Evolutionary conservation across 345 rosid species (phyloP).

Genomic region (Eucalyptus camaldulensis): DNA sequence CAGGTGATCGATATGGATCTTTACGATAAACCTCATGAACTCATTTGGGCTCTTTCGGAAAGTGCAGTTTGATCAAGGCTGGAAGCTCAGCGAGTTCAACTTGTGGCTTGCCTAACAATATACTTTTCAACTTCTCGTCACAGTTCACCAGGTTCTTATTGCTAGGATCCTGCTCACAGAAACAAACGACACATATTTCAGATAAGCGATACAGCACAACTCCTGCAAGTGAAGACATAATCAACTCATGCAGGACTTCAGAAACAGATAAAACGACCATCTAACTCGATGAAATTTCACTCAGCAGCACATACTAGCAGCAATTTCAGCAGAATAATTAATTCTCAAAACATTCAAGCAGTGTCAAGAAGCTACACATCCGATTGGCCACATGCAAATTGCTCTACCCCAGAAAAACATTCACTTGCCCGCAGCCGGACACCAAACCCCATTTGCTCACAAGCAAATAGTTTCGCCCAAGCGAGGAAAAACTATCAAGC

Average conservation of each 20-base stretch:
- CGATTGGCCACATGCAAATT: neutral
- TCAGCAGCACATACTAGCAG: neutral
- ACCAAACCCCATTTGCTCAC: neutral
- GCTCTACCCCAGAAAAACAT: neutral
- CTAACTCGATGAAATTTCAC: neutral
- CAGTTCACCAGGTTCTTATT: slow-evolving; percentile 81
- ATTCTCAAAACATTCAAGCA: neutral
- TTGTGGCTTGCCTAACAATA: slow-evolving; percentile 62
- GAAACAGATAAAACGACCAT: neutral
- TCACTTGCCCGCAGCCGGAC: neutral
- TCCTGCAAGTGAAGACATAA: neutral
- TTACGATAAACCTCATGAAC: neutral
- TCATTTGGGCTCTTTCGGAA: slow-evolving; percentile 60
- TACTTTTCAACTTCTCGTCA: slow-evolving; percentile 60
- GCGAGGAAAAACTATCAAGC: neutral
- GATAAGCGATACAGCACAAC: neutral
- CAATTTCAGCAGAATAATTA: neutral
- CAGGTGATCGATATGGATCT: neutral
- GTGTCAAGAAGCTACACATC: neutral
- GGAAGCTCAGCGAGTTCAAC: slow-evolving; percentile 86
- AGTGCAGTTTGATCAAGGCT: slow-evolving; percentile 66
- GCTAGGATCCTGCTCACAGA: slow-evolving; percentile 43
- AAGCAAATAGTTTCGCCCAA: neutral
- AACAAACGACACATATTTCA: neutral
- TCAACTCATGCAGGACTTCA: neutral